These are phyloP conservation scores for Rhizophagus prolifer DNA, from an alignment of 192 early-diverging fungal species.

Conservation along the genomic window DNA sequence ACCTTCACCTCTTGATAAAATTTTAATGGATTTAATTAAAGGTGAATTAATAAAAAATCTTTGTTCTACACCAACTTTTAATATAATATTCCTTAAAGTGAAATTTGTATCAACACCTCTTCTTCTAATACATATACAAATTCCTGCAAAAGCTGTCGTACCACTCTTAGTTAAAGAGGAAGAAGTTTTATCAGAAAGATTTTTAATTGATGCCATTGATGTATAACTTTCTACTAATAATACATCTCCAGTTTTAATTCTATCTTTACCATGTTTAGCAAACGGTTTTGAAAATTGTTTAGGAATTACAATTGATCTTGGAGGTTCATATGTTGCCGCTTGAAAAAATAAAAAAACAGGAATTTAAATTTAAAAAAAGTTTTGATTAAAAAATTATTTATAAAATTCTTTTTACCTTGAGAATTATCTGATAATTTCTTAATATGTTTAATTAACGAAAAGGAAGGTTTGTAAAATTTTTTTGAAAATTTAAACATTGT, in stretches of 20 bases:
- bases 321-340: neutral
- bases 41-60: slow-evolving; percentile 75
- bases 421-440: too few relatives aligned
- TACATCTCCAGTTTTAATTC: slow-evolving; percentile 62
- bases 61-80: slow-evolving; percentile 77
- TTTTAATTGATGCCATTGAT: slow-evolving; percentile 44
- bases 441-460: too few relatives aligned
- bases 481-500: too few relatives aligned
- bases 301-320: neutral
- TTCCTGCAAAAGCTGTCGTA: slow-evolving; percentile 58
- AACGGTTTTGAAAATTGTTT: slow-evolving; percentile 27
- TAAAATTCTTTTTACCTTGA: too few relatives aligned
- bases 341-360: neutral
- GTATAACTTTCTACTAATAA: slow-evolving; percentile 68
- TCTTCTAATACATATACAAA: slow-evolving; percentile 71
- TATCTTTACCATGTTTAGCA: slow-evolving; percentile 53
- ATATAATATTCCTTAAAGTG: slow-evolving; percentile 74
- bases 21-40: slow-evolving; percentile 69
- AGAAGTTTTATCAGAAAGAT: slow-evolving; percentile 35
- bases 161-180: slow-evolving; percentile 35
- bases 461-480: too few relatives aligned
- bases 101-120: slow-evolving; percentile 75
- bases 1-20: slow-evolving; percentile 56
- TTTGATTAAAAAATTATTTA: too few relatives aligned
- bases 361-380: too few relatives aligned